These are phyloP conservation scores for Suillus brevipes DNA, from an alignment of 768 basidiomycete genomes.

Conservation along the genomic window DNA sequence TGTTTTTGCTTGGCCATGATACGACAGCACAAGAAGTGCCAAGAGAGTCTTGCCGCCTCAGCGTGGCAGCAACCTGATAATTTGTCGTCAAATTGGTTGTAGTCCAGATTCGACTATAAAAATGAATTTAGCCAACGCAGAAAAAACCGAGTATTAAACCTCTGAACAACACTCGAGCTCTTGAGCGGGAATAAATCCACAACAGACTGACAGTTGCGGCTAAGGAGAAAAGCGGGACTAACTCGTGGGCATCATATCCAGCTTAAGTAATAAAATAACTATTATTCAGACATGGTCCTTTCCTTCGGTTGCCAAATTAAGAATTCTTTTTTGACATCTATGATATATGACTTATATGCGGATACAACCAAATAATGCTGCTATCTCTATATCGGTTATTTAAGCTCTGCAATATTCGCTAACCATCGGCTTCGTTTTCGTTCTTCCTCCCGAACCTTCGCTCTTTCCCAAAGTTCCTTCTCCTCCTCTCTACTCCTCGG, in stretches of 20 bases:
- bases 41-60: constrained; percentile 35
- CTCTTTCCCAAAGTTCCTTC: constrained; percentile 38
- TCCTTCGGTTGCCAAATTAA: neutral
- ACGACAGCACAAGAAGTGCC: constrained; percentile 37
- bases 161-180: neutral
- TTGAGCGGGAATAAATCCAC: neutral
- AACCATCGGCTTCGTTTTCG: constrained; percentile 47
- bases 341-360: neutral
- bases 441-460: constrained; percentile 53
- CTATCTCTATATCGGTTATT: neutral
- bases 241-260: constrained; percentile 16
- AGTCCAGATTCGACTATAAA: constrained; percentile 19
- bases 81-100: constrained; percentile 7
- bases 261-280: constrained; percentile 25
- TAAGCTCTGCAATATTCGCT: neutral
- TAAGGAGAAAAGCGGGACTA: constrained; percentile 8
- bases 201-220: neutral
- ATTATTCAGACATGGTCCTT: neutral
- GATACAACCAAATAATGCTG: neutral
- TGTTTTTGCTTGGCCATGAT: constrained; percentile 57
- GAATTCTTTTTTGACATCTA: neutral
- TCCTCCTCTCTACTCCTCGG: constrained; percentile 34
- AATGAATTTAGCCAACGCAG: constrained; percentile 10
- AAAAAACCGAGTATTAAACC: neutral
- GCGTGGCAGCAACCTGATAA: constrained; percentile 28